Evolutionary conservation across 805 yeast species (phyloP).

Genomic region (Nematodospora valgi): DNA sequence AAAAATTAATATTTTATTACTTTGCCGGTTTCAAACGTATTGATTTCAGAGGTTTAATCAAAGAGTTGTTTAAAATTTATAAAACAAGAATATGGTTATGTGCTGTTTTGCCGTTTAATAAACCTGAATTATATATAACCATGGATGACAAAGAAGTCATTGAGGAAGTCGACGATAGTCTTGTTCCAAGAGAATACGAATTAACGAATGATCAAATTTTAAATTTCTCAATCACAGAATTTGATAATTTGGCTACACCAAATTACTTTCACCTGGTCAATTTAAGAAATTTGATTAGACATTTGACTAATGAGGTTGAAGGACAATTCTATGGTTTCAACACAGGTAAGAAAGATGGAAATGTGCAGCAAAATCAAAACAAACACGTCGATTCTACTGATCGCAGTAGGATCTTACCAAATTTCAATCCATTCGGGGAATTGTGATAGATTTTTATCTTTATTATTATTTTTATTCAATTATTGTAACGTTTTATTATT

Average conservation of each 20-base stretch:
- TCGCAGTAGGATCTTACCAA: conserved; percentile 17
- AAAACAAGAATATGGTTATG: conserved; percentile 48
- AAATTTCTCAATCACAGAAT: conserved; percentile 43
- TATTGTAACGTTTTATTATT: too few relatives aligned
- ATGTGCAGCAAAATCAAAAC: neutral
- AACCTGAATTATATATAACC: conserved; percentile 27
- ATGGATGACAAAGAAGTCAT: conserved; percentile 3
- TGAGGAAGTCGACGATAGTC: neutral
- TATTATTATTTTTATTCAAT: too few relatives aligned
- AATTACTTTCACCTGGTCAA: conserved; percentile 52
- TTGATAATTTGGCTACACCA: conserved; percentile 38
- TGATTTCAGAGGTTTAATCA: conserved; percentile 42
- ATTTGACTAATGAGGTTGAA: conserved; percentile 40
- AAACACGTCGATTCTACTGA: neutral
- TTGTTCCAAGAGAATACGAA: conserved; percentile 36
- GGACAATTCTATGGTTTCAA: conserved; percentile 43
- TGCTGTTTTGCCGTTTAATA: conserved; percentile 42
- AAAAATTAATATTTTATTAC: conserved; percentile 44
- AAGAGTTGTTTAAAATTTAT: conserved; percentile 43
- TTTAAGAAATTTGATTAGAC: conserved; percentile 43
- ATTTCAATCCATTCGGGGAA: conserved; percentile 26
- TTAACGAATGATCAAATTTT: conserved; percentile 37
- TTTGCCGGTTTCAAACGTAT: conserved; percentile 45
- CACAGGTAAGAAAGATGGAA: conserved; percentile 1
- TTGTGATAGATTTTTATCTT: neutral